Percentiles rank a stretch among this genome's conserved stretches.
phyloP scores from a whole-genome alignment of 2,329 filamentous ascomycete genomes.

The Pestalotiopsis sp. region DNA sequence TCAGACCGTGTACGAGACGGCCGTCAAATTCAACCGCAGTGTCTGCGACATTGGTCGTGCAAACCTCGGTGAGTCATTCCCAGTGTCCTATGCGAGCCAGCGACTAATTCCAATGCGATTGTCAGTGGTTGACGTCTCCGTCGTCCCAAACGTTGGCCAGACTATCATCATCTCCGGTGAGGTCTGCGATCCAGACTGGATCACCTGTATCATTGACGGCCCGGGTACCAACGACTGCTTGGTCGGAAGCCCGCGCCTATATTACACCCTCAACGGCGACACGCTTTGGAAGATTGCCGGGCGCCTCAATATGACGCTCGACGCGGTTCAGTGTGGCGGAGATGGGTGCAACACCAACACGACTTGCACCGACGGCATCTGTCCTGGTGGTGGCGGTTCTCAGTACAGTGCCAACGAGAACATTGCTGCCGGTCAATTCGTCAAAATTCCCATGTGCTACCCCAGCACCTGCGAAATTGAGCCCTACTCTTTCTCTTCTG shows the following conservation, averaged over 20 bases:
- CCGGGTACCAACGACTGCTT: not conserved
- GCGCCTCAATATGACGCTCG: not conserved
- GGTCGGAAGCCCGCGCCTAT: not conserved
- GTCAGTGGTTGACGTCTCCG: not conserved
- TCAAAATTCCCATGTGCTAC: not conserved
- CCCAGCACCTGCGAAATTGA: not conserved
- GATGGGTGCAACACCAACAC: not conserved
- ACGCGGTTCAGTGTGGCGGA: not conserved
- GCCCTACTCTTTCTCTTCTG: not conserved
- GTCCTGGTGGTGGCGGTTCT: not conserved
- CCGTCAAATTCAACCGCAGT: not conserved
- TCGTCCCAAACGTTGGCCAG: not conserved
- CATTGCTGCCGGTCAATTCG: not conserved
- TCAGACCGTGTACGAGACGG: not conserved
- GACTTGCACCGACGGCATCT: not conserved
- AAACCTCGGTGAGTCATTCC: not conserved
- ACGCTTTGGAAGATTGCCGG: not conserved
- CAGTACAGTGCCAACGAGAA: not conserved
- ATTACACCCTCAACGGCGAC: not conserved
- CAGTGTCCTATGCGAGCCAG: not conserved
- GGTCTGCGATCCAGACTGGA: not conserved
- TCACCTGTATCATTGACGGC: not conserved
- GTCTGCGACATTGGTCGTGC: not conserved
- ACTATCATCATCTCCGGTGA: not conserved
- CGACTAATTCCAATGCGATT: not conserved